phyloP scores from a whole-genome alignment of 1,139 yeast genomes.

The Casaregolazyma lundiana region DNA sequence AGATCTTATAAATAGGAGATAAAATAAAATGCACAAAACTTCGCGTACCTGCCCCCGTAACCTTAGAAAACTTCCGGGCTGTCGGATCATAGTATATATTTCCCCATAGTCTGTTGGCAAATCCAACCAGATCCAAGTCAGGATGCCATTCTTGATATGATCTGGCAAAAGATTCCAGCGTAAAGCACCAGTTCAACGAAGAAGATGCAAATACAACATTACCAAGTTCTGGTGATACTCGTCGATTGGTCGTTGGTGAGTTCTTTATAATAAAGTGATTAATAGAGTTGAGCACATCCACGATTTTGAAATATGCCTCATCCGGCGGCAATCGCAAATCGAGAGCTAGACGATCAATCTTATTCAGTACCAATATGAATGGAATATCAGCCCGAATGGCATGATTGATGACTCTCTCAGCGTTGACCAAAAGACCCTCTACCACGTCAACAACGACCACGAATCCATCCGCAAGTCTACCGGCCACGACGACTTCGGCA shows the following conservation, averaged over 20 bases:
- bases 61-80: conserved; percentile 41
- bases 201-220: conserved; percentile 77
- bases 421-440: conserved; percentile 66
- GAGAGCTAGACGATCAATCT: conserved; percentile 73
- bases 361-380: conserved; percentile 64
- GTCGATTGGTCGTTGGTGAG: conserved; percentile 15
- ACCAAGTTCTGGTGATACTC: conserved; percentile 56
- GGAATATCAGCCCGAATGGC: conserved; percentile 48
- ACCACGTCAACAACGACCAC: conserved; percentile 75
- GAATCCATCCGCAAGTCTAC: conserved; percentile 60
- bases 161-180: conserved; percentile 58
- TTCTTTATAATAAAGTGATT: conserved; percentile 45
- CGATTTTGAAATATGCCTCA: conserved; percentile 69
- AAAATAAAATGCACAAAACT: conserved; percentile 67
- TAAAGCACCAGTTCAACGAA: conserved; percentile 57
- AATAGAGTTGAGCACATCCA: conserved; percentile 57
- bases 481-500: conserved; percentile 64
- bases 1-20: conserved; percentile 75
- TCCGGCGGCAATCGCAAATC: conserved; percentile 72
- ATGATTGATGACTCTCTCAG: conserved; percentile 46
- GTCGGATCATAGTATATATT: conserved; percentile 51
- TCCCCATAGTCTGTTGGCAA: conserved; percentile 71
- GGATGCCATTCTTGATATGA: conserved; percentile 42
- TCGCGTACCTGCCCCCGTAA: conserved; percentile 31
- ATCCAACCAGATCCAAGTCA: conserved; percentile 39